Conservation (phyloP, 2,329 filamentous ascomycete species). For the Pyrenophora teres region DNA sequence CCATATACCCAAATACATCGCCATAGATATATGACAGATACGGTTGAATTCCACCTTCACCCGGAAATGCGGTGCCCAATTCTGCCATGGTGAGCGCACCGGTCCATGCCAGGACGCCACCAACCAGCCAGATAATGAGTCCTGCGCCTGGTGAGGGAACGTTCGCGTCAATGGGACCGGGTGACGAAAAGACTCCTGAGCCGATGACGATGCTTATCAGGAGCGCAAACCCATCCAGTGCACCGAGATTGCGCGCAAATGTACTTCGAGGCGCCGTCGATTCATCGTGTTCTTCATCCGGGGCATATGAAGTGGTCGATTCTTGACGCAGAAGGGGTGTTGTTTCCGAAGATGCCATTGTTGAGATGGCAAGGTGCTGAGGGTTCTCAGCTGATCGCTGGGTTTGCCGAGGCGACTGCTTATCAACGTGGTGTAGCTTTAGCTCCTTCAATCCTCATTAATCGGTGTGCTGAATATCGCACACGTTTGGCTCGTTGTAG, state of each 20-base stretch:
- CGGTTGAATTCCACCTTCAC: slow-evolving; percentile 67
- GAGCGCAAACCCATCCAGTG: slow-evolving; percentile 58
- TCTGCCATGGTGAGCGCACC: slow-evolving; percentile 67
- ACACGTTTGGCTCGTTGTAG: neutral
- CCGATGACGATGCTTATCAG: slow-evolving; percentile 69
- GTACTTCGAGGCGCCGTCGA: slow-evolving; percentile 28
- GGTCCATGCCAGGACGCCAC: slow-evolving; percentile 66
- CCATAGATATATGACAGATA: slow-evolving; percentile 67
- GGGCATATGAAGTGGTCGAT: slow-evolving; percentile 7
- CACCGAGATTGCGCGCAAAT: slow-evolving; percentile 40
- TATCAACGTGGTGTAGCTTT: neutral
- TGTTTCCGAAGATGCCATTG: slow-evolving; percentile 32
- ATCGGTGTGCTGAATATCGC: neutral
- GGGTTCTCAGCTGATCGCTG: neutral
- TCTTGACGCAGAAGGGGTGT: slow-evolving; percentile 27
- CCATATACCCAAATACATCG: slow-evolving; percentile 64
- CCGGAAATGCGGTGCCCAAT: slow-evolving; percentile 66
- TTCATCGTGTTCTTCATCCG: slow-evolving; percentile 21
- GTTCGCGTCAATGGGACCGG: slow-evolving; percentile 66
- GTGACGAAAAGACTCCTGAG: slow-evolving; percentile 68
- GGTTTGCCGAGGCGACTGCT: slow-evolving; percentile 1
- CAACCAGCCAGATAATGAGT: slow-evolving; percentile 65
- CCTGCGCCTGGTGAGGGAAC: slow-evolving; percentile 65
- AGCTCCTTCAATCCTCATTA: neutral
- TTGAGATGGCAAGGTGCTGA: neutral